Evolutionary conservation across 371 early-diverging fungal genomes (phyloP).

Genomic region (Apophysomyces sp.): DNA sequence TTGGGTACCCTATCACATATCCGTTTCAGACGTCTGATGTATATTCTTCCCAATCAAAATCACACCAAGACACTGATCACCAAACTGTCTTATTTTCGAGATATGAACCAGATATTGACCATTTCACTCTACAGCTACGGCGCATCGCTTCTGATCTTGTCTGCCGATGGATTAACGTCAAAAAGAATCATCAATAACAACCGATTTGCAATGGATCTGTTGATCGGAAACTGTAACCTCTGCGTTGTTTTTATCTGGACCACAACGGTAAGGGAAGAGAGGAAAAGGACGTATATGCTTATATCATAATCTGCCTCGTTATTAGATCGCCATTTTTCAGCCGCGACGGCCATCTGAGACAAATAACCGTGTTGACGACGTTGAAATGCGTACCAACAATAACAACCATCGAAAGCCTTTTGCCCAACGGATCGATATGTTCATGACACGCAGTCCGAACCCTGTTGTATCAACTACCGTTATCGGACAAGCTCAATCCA

Average conservation of each 20-base stretch:
- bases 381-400: background rate
- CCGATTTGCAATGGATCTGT: constrained; percentile 37
- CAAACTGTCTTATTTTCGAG: constrained; percentile 48
- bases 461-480: background rate
- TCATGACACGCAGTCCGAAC: background rate
- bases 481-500: background rate
- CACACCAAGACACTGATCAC: constrained; percentile 12
- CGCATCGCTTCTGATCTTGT: constrained; percentile 28
- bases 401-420: background rate
- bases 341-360: constrained; percentile 18
- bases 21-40: constrained; percentile 31
- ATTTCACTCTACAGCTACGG: constrained; percentile 28
- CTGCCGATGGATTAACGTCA: constrained; percentile 39
- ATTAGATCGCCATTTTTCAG: constrained; percentile 46
- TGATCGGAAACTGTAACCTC: constrained; percentile 37
- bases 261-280: constrained; percentile 23
- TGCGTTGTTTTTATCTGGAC: constrained; percentile 31
- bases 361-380: background rate
- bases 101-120: constrained; percentile 48
- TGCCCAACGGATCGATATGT: background rate
- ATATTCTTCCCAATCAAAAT: background rate
- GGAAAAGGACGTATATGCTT: background rate
- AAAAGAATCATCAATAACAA: constrained; percentile 23
- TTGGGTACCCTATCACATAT: constrained; percentile 43
- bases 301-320: background rate